Base-by-base conservation (phyloP, 352 stramenopile species). In the Phytophthora palmivora region DNA sequence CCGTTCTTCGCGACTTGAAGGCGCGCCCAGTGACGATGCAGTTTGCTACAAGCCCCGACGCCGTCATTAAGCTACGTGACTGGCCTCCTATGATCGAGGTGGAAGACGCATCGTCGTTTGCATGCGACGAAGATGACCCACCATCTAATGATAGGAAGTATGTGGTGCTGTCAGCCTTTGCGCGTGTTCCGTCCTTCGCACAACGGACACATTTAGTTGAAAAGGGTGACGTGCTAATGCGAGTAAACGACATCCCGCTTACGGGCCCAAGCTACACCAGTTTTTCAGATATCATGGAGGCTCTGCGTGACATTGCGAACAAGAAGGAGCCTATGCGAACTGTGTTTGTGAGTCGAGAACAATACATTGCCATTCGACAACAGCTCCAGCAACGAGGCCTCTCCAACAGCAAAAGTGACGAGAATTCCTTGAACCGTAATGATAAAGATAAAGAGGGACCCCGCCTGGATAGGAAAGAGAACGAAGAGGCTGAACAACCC, bases 51-150 rank as follows among this genome's bases (percentile, higher is more conserved):
- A 95, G 82, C 54, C 87, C 87, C 0, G 87, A 95, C 51, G 72
- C 78, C 9, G 82, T 95, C 43, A 79, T 95, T 41, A 91, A 81
- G 55, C 57, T 95, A 30, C 81, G 78, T 0, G 73, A 90, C 16
- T 95, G 87, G 87, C 87, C 87, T n/a, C 87, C 87, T 19, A 89
- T 94, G 79, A 72, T 95, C 18, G 83, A 92, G 50, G 61, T 88
- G 41, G 87, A 95, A 55, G 74, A 73, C 15, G 79, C 62, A 7
- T 71, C 63, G 10, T 72, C 70, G 1, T 72, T 75, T 32, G 53
- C 60, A 3, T 66, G 88, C 28, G 80, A 90, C 51, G 84, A 91
- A 41, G 66, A 75, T 14, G 66, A 74, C 10, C 48, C 44, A 6
- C 56, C 72, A 4, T 75, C 72, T 1, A 81, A 86, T 42, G 76